Base-by-base conservation (phyloP, 306 rosid species). In the Fragaria iinumae region DNA sequence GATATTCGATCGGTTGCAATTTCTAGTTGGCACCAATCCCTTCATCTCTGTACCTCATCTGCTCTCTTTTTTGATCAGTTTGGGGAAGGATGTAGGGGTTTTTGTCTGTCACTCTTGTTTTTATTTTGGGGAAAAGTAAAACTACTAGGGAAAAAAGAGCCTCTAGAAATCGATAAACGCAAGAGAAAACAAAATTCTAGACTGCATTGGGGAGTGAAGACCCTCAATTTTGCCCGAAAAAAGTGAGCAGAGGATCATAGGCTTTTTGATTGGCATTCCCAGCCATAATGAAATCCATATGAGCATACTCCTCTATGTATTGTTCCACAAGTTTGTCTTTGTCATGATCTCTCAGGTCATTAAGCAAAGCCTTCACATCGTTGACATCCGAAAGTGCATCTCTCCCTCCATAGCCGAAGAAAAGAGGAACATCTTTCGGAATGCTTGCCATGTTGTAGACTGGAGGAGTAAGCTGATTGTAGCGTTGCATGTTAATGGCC, bases 251-350 rank as follows among this genome's bases (percentile, higher is more conserved):
- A 81, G 97, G 96, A 60, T 88, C 89, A 81, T 90, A 90, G 27
- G 89, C 87, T 81, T 77, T 87, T 82, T 81, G 83, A 70, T 85
- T 80, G 63, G 96, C 97, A 81, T 85, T 90, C 69, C 72, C 85
- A 27, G 85, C 93, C 92, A 93, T 82, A 77, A 93, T 90, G 84
- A 83, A 93, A 87, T 90, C 97, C 29, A 89, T 77, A 86, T 93
- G 97, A 64, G 94, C 97, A 86, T 93, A 90, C 69, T 90, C 91
- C 69, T 89, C 86, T 53, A 82, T 75, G 56, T 76, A 90, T 81
- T 86, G 91, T 43, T 86, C 89, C 9, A 88, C 91, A 79, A 93
- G 88, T 80, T 88, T 90, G 75, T 86, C 91, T 67, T 77, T 73
- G 17, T 83, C 79, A 38, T 89, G 97, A 80, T 83, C 89, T 69